Percentiles rank a stretch among this genome's conserved stretches.
Conservation (phyloP, 1,139 yeast species). For the Diutina neorugosa region DNA sequence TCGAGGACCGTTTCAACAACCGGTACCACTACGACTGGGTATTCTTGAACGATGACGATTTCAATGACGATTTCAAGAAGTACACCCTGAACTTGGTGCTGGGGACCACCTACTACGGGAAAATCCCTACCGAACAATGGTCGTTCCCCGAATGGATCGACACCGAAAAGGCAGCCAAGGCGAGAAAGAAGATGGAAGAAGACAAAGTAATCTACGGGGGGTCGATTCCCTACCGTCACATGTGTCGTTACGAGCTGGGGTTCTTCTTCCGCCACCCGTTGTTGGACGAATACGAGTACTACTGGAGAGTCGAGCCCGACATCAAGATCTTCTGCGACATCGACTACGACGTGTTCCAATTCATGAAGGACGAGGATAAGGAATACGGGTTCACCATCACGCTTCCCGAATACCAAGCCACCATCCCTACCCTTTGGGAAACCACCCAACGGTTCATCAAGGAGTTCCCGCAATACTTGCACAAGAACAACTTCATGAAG, state of each 20-base stretch:
- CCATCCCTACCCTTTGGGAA: constrained; percentile 2
- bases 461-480: constrained; percentile 4
- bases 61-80: constrained; percentile 2
- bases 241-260: constrained; percentile 4
- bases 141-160: constrained; percentile 4
- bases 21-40: constrained; percentile 3
- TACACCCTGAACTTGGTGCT: not conserved
- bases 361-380: constrained; percentile 5
- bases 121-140: constrained; percentile 2
- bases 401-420: not conserved
- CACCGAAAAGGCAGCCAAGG: not conserved
- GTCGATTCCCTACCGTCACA: constrained; percentile 4
- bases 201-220: constrained; percentile 4
- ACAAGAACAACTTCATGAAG: constrained; percentile 3
- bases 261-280: constrained; percentile 6
- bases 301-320: constrained; percentile 5
- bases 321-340: constrained; percentile 5
- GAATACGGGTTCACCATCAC: constrained; percentile 5
- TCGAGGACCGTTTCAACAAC: constrained; percentile 1
- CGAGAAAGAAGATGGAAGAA: constrained; percentile 3
- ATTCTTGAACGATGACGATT: constrained; percentile 3
- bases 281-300: constrained; percentile 5
- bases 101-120: not conserved
- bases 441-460: not conserved
- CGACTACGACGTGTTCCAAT: constrained; percentile 6